Evolutionary conservation across 164 flowering plant species (phyloP).

Genomic region (Sedum album): DNA sequence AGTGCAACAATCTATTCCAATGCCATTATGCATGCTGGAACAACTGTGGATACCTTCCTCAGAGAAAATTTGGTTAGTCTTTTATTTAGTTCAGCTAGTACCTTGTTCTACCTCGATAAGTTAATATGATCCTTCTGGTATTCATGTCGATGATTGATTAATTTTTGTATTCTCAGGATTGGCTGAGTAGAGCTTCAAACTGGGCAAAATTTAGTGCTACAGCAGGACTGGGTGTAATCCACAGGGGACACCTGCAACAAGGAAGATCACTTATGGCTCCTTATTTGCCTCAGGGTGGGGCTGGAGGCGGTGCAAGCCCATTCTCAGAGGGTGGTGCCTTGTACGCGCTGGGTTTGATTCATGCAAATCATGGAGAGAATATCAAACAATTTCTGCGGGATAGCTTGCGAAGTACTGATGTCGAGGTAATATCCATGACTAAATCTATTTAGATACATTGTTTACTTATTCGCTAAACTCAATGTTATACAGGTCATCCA

Average conservation of each 20-base stretch:
- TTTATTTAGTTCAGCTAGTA: background rate
- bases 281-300: slow-evolving; percentile 83
- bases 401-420: slow-evolving; percentile 70
- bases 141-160: background rate
- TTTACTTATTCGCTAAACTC: background rate
- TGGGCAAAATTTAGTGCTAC: slow-evolving; percentile 98
- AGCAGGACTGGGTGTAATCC: slow-evolving; percentile 89
- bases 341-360: slow-evolving; percentile 85
- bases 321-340: slow-evolving; percentile 95
- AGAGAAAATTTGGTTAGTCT: slow-evolving; percentile 72
- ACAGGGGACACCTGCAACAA: slow-evolving; percentile 85
- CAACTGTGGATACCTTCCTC: slow-evolving; percentile 88
- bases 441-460: background rate
- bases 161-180: slow-evolving; percentile 17
- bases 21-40: slow-evolving; percentile 98
- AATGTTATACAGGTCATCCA: slow-evolving; percentile 65
- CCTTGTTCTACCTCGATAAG: background rate
- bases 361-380: slow-evolving; percentile 96
- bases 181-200: slow-evolving; percentile 91
- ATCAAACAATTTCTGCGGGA: slow-evolving; percentile 87
- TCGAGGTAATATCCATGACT: slow-evolving; percentile 41
- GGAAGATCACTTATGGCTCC: slow-evolving; percentile 94
- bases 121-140: background rate
- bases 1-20: slow-evolving; percentile 94
- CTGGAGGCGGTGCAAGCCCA: slow-evolving; percentile 86